Evolutionary conservation across 208 protist species (phyloP).

Genomic region (Leptomonas seymouri): DNA sequence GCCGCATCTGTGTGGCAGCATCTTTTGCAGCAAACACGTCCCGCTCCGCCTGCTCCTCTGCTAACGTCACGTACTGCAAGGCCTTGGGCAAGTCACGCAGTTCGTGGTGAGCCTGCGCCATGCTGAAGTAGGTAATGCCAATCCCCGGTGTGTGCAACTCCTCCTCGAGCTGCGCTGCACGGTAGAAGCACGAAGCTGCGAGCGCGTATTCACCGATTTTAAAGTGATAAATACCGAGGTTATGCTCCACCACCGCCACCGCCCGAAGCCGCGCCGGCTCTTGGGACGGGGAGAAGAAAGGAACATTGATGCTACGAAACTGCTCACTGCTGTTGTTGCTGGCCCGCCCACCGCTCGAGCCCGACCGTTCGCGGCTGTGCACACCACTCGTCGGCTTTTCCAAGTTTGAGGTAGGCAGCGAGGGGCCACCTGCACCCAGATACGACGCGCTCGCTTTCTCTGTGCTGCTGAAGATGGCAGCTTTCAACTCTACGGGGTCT

Average conservation of each 20-base stretch:
- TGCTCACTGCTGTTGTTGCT: conserved; percentile 13
- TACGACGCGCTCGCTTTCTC: background rate
- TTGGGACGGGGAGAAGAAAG: conserved; percentile 57
- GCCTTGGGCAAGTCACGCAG: conserved; percentile 35
- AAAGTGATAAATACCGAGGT: conserved; percentile 87
- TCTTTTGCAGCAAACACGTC: conserved; percentile 39
- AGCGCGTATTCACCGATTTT: conserved; percentile 74
- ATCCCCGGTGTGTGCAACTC: conserved; percentile 54
- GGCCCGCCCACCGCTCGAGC: background rate
- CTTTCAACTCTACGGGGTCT: conserved; percentile 32
- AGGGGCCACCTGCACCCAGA: background rate
- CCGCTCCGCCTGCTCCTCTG: conserved; percentile 64
- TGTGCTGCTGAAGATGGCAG: background rate
- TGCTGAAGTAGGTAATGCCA: conserved; percentile 84
- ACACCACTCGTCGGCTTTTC: background rate
- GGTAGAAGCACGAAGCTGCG: conserved; percentile 46
- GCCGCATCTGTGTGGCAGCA: conserved; percentile 30
- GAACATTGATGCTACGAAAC: conserved; percentile 40
- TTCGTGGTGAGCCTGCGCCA: conserved; percentile 67
- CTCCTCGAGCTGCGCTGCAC: conserved; percentile 63
- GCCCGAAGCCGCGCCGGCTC: conserved; percentile 45
- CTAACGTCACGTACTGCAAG: conserved; percentile 40
- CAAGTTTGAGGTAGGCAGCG: background rate
- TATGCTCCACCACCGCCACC: conserved; percentile 64
- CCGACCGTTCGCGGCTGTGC: background rate